Evolutionary conservation across 2,329 filamentous ascomycete genomes (phyloP), one percentile per base, ranked within the genome.

Genomic region (Ustulina deusta): DNA sequence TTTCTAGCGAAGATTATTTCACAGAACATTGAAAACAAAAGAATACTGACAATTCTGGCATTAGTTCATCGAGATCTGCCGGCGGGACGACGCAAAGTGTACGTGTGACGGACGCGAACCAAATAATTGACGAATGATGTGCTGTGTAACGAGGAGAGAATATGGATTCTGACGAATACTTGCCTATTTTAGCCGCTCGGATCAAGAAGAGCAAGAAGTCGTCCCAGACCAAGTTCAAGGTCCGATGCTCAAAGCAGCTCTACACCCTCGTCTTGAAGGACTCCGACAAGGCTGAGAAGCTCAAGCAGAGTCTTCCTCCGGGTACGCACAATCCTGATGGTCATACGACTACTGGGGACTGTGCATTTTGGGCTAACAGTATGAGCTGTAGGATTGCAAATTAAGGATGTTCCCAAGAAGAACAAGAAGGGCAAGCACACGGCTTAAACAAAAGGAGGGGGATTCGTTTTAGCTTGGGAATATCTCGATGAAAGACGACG

Each of bases 211-310:
- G 91, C 90, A 91, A 90, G 85, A 91, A 92, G 86, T 86, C 87
- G 81, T 89, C 91, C 83, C 91, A 95, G 89, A 94, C 96, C 91
- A 99, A 99, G 92, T 98, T 99, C 94, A 99, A 99, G 93, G 95
- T 99, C 89, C 93, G 96, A 85, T 98, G 96, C 92, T 89, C 93
- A 83, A 90, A 91, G 81, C 91, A 96, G 89, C 89, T 99, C 78
- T 99, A 99, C 92, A 97, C 96, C 78, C 91, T 99, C 79, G 93
- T 97, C 83, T 91, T 99, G 80, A 97, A 97, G 91, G 96, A 99
- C 87, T 89, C 90, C 81, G 96, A 97, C 83, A 98, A 98, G 93
- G 97, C 95, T 85, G 96, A 98, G 88, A 99, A 99, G 93, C 91
- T 99, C 78, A 98, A 97, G 94, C 95, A 98, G 90, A 94, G 90